Percentiles rank a stretch among this genome's conserved stretches.
Evolutionary conservation across 768 basidiomycete genomes (phyloP).

Genomic region (Dioszegia aurantiaca): DNA sequence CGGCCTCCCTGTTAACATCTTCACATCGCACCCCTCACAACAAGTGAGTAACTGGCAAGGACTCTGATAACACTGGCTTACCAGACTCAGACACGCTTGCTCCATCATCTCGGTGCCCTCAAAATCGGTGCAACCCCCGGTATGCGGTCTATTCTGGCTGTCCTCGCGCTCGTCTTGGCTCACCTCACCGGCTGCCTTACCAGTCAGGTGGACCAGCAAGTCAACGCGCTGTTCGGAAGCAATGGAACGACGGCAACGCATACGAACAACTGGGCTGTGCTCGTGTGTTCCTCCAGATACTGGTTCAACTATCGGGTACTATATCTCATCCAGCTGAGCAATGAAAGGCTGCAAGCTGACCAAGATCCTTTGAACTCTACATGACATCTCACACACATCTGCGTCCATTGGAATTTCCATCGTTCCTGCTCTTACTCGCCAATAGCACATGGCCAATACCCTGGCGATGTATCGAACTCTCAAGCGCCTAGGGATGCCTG

Average conservation of each 20-base stretch:
- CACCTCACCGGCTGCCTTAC: background rate
- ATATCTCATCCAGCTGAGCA: too few species aligned
- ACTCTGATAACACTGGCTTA: too few species aligned
- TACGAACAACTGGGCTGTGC: conserved; percentile 98
- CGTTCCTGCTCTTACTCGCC: background rate
- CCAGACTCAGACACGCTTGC: too few species aligned
- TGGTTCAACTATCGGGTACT: conserved; percentile 98
- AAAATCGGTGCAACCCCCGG: background rate
- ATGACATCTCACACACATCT: too few species aligned
- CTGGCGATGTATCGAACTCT: conserved; percentile 99
- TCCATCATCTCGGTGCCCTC: too few species aligned
- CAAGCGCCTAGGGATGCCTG: conserved; percentile 94
- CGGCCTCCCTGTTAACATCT: background rate
- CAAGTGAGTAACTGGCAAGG: too few species aligned
- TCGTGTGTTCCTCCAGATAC: conserved; percentile 88
- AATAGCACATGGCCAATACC: conserved; percentile 97
- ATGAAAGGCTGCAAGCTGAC: background rate
- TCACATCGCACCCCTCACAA: too few species aligned
- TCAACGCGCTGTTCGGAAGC: conserved; percentile 25
- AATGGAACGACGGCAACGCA: conserved; percentile 54
- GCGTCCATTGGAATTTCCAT: background rate
- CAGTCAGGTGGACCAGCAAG: conserved; percentile 26
- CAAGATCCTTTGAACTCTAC: background rate
- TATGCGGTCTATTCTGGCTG: background rate
- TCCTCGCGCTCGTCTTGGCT: background rate